Evolutionary conservation across 2,329 filamentous ascomycete species (phyloP).

Genomic region (Dissoconium aciculare): DNA sequence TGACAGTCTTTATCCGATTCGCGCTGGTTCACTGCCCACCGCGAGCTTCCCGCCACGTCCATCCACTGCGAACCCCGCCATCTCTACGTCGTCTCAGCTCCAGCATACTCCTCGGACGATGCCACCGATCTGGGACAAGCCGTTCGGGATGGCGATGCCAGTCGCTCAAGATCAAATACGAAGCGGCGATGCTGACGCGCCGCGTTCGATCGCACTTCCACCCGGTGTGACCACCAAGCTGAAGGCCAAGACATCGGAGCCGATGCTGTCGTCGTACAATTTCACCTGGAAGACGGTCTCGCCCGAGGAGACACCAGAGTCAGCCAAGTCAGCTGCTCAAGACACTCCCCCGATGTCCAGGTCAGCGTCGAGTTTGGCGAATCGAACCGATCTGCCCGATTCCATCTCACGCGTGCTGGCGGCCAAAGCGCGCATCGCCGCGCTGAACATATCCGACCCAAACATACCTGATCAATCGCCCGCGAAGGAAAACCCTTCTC

Average conservation of each 20-base stretch:
- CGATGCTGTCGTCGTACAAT: background rate
- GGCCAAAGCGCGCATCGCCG: conserved; percentile 13
- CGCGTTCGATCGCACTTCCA: too few relatives aligned
- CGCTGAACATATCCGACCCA: conserved; percentile 6
- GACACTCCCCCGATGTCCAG: conserved; percentile 3
- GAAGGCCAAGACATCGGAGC: background rate
- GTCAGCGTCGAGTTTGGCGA: background rate
- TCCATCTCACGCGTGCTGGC: conserved; percentile 4
- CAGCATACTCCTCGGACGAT: too few relatives aligned
- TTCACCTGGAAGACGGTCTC: background rate
- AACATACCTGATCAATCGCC: conserved; percentile 3
- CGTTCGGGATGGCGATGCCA: too few relatives aligned
- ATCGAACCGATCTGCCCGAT: background rate
- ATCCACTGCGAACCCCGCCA: too few relatives aligned
- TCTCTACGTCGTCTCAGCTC: too few relatives aligned
- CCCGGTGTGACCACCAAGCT: too few relatives aligned
- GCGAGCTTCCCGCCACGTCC: too few relatives aligned
- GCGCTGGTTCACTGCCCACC: too few relatives aligned
- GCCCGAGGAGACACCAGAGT: background rate
- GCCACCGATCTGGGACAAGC: too few relatives aligned
- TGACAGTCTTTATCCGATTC: too few relatives aligned
- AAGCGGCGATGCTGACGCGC: too few relatives aligned
- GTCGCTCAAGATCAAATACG: too few relatives aligned
- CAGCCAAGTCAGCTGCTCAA: background rate
- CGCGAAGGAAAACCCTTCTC: conserved; percentile 1